Percentiles rank a stretch among this genome's conserved stretches.
Evolutionary conservation across 1,284 basidiomycete genomes (phyloP).

Genomic region (Microbotryum scabiosae): DNA sequence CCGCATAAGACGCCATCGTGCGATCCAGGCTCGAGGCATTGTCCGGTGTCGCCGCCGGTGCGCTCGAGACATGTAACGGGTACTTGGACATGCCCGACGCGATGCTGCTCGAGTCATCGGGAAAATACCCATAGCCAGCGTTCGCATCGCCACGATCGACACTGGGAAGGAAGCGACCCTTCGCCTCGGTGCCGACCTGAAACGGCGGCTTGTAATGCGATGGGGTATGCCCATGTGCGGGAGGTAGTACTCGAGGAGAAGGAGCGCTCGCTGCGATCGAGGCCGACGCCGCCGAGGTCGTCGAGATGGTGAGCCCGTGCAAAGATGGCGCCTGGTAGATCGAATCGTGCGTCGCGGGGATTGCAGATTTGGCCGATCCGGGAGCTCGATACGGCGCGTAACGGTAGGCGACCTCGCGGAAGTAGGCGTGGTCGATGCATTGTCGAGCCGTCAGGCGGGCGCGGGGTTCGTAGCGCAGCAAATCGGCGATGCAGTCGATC

Average conservation of each 20-base stretch:
- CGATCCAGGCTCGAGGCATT: neutral
- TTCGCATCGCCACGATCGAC: conserved; percentile 5
- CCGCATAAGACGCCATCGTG: conserved; percentile 5
- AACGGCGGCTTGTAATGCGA: conserved; percentile 17
- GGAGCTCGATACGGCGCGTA: conserved; percentile 33
- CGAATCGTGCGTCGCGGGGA: conserved; percentile 11
- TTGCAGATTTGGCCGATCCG: conserved; percentile 26
- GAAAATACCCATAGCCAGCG: too few species aligned
- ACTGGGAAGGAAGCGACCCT: conserved; percentile 7
- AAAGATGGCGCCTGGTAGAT: conserved; percentile 1
- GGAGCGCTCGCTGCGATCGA: conserved; percentile 30
- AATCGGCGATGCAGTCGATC: conserved; percentile 82
- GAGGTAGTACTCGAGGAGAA: conserved; percentile 16
- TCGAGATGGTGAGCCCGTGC: conserved; percentile 15
- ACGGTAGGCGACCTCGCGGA: conserved; percentile 54
- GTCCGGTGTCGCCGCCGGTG: neutral
- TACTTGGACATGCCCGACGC: conserved; percentile 14
- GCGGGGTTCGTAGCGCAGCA: conserved; percentile 86
- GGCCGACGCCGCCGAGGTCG: conserved; percentile 21
- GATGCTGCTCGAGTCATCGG: too few species aligned
- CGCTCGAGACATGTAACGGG: conserved; percentile 7
- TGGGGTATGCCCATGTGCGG: conserved; percentile 18
- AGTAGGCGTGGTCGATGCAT: conserved; percentile 82
- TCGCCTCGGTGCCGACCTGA: neutral
- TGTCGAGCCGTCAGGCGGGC: conserved; percentile 72